These are phyloP conservation scores for Phaffia australis DNA, from an alignment of 768 basidiomycete genomes.

Conservation along the genomic window DNA sequence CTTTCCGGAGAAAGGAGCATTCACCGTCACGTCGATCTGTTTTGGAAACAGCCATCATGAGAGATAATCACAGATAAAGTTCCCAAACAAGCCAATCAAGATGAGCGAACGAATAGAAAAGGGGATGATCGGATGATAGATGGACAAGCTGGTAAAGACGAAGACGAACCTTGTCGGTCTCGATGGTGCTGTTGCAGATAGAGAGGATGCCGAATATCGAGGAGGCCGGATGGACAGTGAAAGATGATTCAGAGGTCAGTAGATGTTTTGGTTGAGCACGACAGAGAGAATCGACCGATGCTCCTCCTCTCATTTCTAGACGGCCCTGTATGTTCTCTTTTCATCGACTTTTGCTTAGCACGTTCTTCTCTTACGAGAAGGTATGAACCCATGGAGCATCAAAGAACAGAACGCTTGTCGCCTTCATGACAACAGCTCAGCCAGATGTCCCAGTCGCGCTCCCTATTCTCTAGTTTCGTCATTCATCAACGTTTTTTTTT, in stretches of 20 bases:
- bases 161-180: conserved; percentile 86
- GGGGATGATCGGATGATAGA: background rate
- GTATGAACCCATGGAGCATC: no score
- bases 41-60: background rate
- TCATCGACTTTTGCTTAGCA: no score
- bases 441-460: no score
- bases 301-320: no score
- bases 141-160: background rate
- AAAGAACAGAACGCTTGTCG: no score
- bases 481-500: no score
- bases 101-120: background rate
- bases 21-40: conserved; percentile 94
- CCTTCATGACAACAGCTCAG: no score
- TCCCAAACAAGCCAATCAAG: background rate
- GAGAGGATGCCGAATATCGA: background rate
- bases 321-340: no score
- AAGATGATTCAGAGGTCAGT: background rate
- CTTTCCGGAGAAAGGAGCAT: conserved; percentile 75
- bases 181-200: conserved; percentile 51
- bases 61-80: background rate
- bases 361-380: no score
- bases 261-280: no score
- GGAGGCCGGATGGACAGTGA: background rate
- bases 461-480: no score
- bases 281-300: no score